Base-by-base conservation (phyloP, 2,329 filamentous ascomycete species). In the Epichloe hybrida region DNA sequence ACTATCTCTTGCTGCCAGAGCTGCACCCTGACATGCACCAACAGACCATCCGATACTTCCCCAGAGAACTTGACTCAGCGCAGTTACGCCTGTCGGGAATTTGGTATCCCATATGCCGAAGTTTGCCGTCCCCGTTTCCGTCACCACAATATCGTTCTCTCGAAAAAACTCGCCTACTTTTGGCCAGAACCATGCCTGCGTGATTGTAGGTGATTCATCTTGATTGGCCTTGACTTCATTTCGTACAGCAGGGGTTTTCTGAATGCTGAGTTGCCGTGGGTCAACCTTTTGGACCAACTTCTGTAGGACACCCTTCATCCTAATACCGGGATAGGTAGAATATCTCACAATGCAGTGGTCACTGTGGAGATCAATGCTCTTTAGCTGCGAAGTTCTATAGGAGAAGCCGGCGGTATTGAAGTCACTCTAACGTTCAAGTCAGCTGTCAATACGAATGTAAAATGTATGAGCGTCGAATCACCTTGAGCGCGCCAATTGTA, bases 51-150 rank as follows among this genome's bases (percentile, higher is more conserved):
- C 77, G 52, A 81, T 80, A 56, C 75, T 79, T 69, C 86, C 64
- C 87, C 88, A 69, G 12, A 93, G 78, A 2, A 87, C 83, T 62
- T 93, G 88, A 49, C 80, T 88, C 60, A 95, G 79, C 17, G 85
- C 86, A 7, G 79, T 87, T n/a, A 90, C 85, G n/a, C 77, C 75
- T 3, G 72, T 64, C 0, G 88, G 88, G 69, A 95, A 93, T 41
- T 79, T 78, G 4, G 88, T 90, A 52, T 90, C 86, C 80, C 86
- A 88, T 59, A 93, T 86, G 51, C 89, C 89, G 64, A 94, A 91
- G 69, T 89, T 91, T 52, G 88, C 75, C 0, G 89, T 95, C 39
- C 88, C 89, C 2, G 88, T 95, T 65, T 94, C 89, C 0, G 88
- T 91, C 48, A 95, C 77, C 50, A 95, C 72, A 51, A 94, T 79